Percentiles rank a stretch among this genome's conserved stretches.
Conservation (phyloP, 2,329 filamentous ascomycete species). For the Alternaria hordeiaustralica region DNA sequence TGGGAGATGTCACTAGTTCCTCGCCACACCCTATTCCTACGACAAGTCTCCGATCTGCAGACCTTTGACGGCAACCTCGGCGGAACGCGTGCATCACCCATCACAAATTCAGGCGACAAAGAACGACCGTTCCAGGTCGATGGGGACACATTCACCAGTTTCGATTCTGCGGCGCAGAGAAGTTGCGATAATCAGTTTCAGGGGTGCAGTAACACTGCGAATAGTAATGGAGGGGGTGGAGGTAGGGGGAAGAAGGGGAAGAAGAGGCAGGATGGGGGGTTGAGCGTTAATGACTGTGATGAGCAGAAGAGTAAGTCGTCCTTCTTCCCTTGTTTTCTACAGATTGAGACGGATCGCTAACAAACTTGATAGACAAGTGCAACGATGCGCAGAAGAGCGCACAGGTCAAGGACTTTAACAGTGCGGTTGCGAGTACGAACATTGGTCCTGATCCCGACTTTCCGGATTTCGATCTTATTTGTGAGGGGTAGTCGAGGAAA, state of each 20-base stretch:
- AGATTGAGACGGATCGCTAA: not conserved
- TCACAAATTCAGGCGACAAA: constrained; percentile 57
- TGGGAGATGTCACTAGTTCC: constrained; percentile 37
- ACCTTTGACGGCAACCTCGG: constrained; percentile 56
- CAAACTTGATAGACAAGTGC: constrained; percentile 32
- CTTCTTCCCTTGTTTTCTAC: not conserved
- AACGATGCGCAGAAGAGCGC: constrained; percentile 36
- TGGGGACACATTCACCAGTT: constrained; percentile 58
- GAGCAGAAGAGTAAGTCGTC: constrained; percentile 29
- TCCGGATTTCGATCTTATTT: constrained; percentile 49
- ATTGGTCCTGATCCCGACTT: constrained; percentile 48
- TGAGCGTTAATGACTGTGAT: constrained; percentile 30
- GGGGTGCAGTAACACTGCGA: constrained; percentile 54
- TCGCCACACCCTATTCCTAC: constrained; percentile 42
- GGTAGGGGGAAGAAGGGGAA: not conserved
- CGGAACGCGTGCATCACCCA: constrained; percentile 60
- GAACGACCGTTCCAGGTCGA: constrained; percentile 50
- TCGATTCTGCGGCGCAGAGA: constrained; percentile 63
- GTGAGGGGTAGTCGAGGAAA: constrained; percentile 21
- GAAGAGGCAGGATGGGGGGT: constrained; percentile 13
- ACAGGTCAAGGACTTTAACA: constrained; percentile 34
- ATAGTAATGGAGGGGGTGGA: constrained; percentile 40
- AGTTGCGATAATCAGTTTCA: constrained; percentile 70
- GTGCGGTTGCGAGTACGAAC: constrained; percentile 36
- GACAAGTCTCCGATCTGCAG: constrained; percentile 42